Evolutionary conservation across 208 protist genomes (phyloP).

Genomic region (Leishmania arabica): DNA sequence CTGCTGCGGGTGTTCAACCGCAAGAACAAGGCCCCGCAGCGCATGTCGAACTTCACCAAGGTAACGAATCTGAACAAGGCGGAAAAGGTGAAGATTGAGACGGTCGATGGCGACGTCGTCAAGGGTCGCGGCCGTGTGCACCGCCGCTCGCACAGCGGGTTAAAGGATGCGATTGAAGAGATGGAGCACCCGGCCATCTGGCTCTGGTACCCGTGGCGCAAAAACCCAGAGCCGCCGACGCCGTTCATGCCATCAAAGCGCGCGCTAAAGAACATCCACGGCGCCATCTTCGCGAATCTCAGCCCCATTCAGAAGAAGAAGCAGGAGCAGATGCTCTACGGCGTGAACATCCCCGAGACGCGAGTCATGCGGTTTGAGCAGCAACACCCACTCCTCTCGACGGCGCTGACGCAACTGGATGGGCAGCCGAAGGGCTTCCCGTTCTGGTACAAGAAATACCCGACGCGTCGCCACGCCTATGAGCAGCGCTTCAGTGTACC

Average conservation of each 20-base stretch:
- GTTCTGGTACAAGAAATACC: constrained; percentile 94
- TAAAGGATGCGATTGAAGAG: constrained; percentile 78
- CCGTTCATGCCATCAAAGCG: constrained; percentile 87
- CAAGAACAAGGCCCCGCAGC: constrained; percentile 69
- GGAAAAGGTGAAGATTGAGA: constrained; percentile 69
- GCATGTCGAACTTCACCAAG: constrained; percentile 79
- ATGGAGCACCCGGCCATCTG: constrained; percentile 93
- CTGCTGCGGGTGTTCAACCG: constrained; percentile 55
- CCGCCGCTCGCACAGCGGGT: constrained; percentile 76
- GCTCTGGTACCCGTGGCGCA: constrained; percentile 94
- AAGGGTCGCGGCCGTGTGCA: constrained; percentile 82
- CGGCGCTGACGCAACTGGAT: constrained; percentile 68
- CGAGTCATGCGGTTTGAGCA: constrained; percentile 82
- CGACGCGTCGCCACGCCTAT: constrained; percentile 90
- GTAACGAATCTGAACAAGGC: constrained; percentile 84
- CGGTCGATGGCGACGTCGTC: constrained; percentile 83
- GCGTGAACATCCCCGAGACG: constrained; percentile 81
- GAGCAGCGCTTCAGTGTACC: constrained; percentile 90
- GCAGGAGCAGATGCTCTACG: constrained; percentile 91
- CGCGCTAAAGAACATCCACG: constrained; percentile 91
- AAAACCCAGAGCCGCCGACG: constrained; percentile 90
- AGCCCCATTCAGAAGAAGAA: constrained; percentile 88
- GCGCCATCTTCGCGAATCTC: constrained; percentile 80
- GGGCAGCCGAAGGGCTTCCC: constrained; percentile 89
- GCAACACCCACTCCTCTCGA: constrained; percentile 85